These are phyloP conservation scores for Pseudohyphozyma bogoriensis DNA, from an alignment of 768 basidiomycete species.

Conservation along the genomic window DNA sequence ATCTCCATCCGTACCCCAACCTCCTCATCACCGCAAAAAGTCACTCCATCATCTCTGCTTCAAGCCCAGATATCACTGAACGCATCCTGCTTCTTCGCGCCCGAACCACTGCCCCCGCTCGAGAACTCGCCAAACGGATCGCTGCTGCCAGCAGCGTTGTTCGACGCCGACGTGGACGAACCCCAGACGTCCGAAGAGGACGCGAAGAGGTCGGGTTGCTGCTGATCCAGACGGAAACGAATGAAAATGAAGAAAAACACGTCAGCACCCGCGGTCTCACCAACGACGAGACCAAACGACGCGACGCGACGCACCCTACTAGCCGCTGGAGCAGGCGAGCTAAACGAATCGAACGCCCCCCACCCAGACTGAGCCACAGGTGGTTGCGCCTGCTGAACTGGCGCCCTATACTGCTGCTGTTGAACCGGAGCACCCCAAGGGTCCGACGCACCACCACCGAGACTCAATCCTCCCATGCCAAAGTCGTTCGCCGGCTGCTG, in stretches of 20 bases:
- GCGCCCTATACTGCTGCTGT: not conserved
- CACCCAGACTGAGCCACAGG: not conserved
- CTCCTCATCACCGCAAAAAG: not conserved
- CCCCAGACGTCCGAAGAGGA: not conserved
- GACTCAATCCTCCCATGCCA: not conserved
- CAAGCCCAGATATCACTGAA: slow-evolving; percentile 4
- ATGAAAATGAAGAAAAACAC: no score
- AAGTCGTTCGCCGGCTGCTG: not conserved
- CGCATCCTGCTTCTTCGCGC: not conserved
- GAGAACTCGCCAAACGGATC: slow-evolving; percentile 3
- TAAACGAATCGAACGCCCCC: not conserved
- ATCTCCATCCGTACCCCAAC: no score
- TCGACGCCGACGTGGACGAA: not conserved
- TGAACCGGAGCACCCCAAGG: not conserved
- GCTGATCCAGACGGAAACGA: no score
- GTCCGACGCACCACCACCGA: not conserved
- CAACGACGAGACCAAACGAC: not conserved
- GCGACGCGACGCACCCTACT: not conserved
- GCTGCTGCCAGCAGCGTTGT: no score
- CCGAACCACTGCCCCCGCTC: not conserved
- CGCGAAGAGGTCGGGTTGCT: not conserved
- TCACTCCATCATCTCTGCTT: not conserved
- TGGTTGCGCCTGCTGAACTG: not conserved
- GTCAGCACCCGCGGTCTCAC: not conserved
- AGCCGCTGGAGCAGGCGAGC: not conserved